These are phyloP conservation scores for Paraphoma sp. DNA, from an alignment of 2,329 filamentous ascomycete genomes.

Conservation along the genomic window DNA sequence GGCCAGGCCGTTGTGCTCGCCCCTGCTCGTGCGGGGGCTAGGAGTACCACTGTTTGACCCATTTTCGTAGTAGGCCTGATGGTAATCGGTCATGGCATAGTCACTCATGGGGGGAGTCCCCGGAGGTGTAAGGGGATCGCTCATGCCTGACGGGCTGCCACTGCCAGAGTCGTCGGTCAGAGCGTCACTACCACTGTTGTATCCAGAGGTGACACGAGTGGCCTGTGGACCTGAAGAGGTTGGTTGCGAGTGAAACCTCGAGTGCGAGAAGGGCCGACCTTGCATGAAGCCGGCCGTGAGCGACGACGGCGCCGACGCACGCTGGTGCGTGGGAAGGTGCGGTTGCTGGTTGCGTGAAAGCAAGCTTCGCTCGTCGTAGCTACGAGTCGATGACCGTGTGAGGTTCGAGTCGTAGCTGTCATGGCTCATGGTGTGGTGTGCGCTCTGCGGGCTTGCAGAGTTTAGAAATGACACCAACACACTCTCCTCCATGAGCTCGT, in stretches of 20 bases:
- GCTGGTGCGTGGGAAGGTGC: constrained; percentile 40
- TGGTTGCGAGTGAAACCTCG: constrained; percentile 47
- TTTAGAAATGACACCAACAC: constrained; percentile 92
- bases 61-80: constrained; percentile 44
- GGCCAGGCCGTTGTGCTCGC: constrained; percentile 46
- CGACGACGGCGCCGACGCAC: constrained; percentile 49
- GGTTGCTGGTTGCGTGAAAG: constrained; percentile 38
- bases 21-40: constrained; percentile 46
- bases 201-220: constrained; percentile 38
- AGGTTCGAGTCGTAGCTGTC: constrained; percentile 50
- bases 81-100: constrained; percentile 54
- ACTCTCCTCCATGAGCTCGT: constrained; percentile 97
- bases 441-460: constrained; percentile 59
- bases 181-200: constrained; percentile 53
- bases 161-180: constrained; percentile 70
- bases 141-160: constrained; percentile 54
- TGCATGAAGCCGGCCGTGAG: constrained; percentile 48
- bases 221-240: constrained; percentile 39
- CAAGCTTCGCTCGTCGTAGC: constrained; percentile 50
- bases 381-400: constrained; percentile 47
- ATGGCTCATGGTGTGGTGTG: constrained; percentile 50
- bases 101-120: constrained; percentile 73
- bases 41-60: constrained; percentile 43
- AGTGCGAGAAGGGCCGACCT: constrained; percentile 43
- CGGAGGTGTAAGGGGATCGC: constrained; percentile 76